These are phyloP conservation scores for Ananas comosus DNA, from an alignment of 176 grass and related monocot species.

Conservation along the genomic window DNA sequence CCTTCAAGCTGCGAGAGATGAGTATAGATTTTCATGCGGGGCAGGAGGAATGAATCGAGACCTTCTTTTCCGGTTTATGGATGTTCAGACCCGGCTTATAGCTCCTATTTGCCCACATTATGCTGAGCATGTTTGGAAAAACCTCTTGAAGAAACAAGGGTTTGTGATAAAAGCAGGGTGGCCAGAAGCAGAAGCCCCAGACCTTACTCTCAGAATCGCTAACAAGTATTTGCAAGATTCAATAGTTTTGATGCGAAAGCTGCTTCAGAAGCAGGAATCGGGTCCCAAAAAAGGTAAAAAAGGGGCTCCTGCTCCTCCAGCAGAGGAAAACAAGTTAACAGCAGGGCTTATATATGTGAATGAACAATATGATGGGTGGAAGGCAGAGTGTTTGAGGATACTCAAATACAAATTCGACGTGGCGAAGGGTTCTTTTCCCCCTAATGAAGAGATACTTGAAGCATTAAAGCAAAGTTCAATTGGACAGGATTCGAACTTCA, in stretches of 20 bases:
- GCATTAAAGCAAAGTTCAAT: slow-evolving; percentile 40
- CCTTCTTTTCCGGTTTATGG: slow-evolving; percentile 56
- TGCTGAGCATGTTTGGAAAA: slow-evolving; percentile 61
- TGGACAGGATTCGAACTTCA: slow-evolving; percentile 43
- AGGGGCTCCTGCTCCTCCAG: slow-evolving; percentile 25
- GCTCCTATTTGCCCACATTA: slow-evolving; percentile 68
- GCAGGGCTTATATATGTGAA: slow-evolving; percentile 57
- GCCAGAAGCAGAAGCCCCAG: slow-evolving; percentile 34
- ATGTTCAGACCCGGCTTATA: slow-evolving; percentile 52
- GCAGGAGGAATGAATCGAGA: slow-evolving; percentile 54
- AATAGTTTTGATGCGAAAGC: slow-evolving; percentile 54
- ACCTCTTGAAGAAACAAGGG: slow-evolving; percentile 44
- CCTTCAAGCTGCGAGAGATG: slow-evolving; percentile 67
- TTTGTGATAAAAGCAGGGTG: slow-evolving; percentile 66
- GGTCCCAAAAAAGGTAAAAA: slow-evolving; percentile 75
- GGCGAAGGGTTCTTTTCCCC: slow-evolving; percentile 29
- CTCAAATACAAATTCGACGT: slow-evolving; percentile 42
- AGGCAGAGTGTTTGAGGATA: slow-evolving; percentile 59
- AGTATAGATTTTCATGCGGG: slow-evolving; percentile 64
- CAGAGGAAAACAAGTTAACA: slow-evolving; percentile 39
- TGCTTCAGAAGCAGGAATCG: slow-evolving; percentile 63
- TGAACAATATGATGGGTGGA: slow-evolving; percentile 77
- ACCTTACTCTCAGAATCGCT: slow-evolving; percentile 47
- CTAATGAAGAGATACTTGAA: slow-evolving; percentile 50
- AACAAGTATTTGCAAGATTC: slow-evolving; percentile 79